Evolutionary conservation across 306 rosid genomes (phyloP).

Genomic region (Mucuna pruriens): DNA sequence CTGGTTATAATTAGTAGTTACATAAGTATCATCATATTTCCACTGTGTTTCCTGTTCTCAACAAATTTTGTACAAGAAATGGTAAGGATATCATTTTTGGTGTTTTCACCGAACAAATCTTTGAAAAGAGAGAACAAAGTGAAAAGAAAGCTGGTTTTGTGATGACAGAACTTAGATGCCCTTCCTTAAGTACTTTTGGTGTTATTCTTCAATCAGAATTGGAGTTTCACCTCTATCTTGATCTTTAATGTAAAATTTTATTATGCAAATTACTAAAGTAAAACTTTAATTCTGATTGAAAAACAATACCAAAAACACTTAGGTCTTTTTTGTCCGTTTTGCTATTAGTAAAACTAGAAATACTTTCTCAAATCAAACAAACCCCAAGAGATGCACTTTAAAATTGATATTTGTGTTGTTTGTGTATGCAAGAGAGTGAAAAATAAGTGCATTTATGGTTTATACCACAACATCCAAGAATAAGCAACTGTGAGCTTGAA

Average conservation of each 20-base stretch:
- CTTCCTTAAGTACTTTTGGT: background rate
- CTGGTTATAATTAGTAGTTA: background rate
- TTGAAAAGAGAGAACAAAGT: background rate
- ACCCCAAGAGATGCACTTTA: background rate
- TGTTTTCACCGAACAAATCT: background rate
- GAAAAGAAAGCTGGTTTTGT: background rate
- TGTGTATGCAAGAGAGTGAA: background rate
- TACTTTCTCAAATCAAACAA: background rate
- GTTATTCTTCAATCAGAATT: background rate
- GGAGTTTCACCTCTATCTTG: background rate
- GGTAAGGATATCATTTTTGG: background rate
- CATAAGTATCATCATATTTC: background rate
- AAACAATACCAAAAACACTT: too few species aligned
- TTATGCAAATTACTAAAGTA: too few species aligned
- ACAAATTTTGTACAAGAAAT: background rate
- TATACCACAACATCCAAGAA: slow-evolving; percentile 61
- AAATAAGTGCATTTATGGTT: background rate
- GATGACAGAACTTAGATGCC: background rate
- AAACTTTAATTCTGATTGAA: too few species aligned
- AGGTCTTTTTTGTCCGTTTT: background rate
- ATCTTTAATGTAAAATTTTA: background rate
- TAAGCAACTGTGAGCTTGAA: slow-evolving; percentile 56
- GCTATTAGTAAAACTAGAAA: background rate
- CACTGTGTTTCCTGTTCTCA: background rate
- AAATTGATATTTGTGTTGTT: background rate